Conservation (phyloP, 2,329 filamentous ascomycete genomes). For the Phialemonium atrogriseum region DNA sequence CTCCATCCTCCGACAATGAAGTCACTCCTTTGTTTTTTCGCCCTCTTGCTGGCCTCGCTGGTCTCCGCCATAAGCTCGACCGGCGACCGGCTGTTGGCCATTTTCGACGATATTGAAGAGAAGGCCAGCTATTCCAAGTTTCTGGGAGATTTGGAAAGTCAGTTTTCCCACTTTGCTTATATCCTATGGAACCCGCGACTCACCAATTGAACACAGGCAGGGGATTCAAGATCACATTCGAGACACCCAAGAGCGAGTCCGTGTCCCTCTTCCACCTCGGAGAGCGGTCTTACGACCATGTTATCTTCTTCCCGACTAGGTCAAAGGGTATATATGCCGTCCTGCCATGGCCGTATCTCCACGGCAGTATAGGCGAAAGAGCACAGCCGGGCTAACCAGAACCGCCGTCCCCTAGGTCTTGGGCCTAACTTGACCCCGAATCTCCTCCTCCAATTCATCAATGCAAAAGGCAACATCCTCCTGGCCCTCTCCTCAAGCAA, state of each 20-base stretch:
- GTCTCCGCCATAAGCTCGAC: conserved; percentile 71
- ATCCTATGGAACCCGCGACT: conserved; percentile 1
- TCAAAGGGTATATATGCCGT: conserved; percentile 62
- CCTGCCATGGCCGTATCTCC: conserved; percentile 5
- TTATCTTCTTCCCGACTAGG: conserved; percentile 81
- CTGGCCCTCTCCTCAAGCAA: conserved; percentile 69
- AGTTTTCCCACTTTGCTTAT: conserved; percentile 28
- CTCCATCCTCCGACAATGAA: conserved; percentile 57
- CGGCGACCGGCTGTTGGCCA: conserved; percentile 73
- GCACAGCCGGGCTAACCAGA: no score
- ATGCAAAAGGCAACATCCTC: conserved; percentile 84
- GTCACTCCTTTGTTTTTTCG: conserved; percentile 62
- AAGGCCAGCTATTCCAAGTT: conserved; percentile 80
- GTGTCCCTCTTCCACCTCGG: conserved; percentile 78
- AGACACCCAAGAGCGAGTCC: conserved; percentile 72
- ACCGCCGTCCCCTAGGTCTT: conserved; percentile 59
- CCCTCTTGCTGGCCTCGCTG: conserved; percentile 57
- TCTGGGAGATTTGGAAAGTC: conserved; percentile 61
- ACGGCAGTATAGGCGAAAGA: no score
- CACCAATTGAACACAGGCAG: conserved; percentile 47
- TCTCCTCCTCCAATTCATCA: conserved; percentile 81
- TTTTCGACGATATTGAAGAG: conserved; percentile 75
- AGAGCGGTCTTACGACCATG: conserved; percentile 83
- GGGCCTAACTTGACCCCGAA: conserved; percentile 83
- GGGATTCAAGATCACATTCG: conserved; percentile 72